Conservation (phyloP, 176 grass and related monocot species). For the Phragmites australis region DNA sequence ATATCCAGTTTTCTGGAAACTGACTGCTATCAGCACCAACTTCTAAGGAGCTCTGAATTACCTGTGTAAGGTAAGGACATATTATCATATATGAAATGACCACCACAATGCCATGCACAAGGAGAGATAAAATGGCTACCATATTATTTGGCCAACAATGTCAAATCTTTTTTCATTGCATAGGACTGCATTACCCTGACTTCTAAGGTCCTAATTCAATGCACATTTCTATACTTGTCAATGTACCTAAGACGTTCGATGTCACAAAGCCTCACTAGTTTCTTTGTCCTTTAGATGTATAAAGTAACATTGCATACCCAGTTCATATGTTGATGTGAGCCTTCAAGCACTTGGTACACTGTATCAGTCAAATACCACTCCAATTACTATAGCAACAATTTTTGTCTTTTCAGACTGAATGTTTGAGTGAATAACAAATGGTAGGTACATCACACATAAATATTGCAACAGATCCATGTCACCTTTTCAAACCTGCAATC, state of each 20-base stretch:
- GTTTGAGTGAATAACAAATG: not conserved
- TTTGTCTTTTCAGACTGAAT: not conserved
- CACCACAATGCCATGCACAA: not conserved
- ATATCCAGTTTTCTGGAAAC: slow-evolving; percentile 51
- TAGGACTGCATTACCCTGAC: not conserved
- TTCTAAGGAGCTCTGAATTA: slow-evolving; percentile 51
- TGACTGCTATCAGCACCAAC: slow-evolving; percentile 52
- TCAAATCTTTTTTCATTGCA: not conserved
- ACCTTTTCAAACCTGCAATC: not conserved
- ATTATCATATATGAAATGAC: not conserved
- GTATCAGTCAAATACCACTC: slow-evolving; percentile 1
- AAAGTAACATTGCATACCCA: not conserved
- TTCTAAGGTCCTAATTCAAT: not conserved
- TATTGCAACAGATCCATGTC: not conserved
- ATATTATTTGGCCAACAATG: not conserved
- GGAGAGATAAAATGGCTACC: not conserved
- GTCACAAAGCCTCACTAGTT: not conserved
- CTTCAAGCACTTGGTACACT: not conserved
- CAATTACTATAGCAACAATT: not conserved
- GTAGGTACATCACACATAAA: not conserved
- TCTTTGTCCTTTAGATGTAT: not conserved
- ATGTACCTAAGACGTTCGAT: not conserved
- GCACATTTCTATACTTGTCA: not conserved
- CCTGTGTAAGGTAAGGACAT: slow-evolving; percentile 30
- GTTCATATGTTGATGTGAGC: not conserved